These are phyloP conservation scores for Erysimum cheiranthoides DNA, from an alignment of 345 rosid genomes.

Conservation along the genomic window DNA sequence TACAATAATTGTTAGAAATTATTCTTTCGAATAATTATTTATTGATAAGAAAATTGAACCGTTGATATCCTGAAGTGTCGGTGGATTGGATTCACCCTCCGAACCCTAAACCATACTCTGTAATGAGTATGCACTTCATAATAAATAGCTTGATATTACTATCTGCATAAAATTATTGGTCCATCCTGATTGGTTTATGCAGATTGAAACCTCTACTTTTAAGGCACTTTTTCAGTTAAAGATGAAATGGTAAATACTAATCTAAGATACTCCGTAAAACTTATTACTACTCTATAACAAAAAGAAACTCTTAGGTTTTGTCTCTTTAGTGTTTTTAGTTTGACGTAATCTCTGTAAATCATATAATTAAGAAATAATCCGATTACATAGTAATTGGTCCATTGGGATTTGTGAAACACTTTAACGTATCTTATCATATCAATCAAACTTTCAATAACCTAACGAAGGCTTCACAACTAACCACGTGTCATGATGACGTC, in stretches of 20 bases:
- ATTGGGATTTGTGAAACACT: constrained; percentile 8
- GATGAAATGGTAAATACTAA: no score
- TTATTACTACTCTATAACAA: no score
- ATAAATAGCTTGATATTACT: not conserved
- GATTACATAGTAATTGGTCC: not conserved
- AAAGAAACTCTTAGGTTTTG: no score
- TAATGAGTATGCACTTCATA: not conserved
- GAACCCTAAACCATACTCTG: constrained; percentile 15
- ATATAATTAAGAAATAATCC: not conserved
- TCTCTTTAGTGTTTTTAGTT: no score
- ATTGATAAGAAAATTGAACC: not conserved
- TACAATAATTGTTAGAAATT: not conserved
- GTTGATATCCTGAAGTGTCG: constrained; percentile 34
- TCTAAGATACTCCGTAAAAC: no score
- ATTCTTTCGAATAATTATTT: not conserved
- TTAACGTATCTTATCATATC: constrained; percentile 21
- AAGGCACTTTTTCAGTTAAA: no score
- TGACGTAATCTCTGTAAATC: no score
- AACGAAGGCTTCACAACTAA: constrained; percentile 9
- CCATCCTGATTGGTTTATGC: not conserved
- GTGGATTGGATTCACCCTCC: constrained; percentile 34
- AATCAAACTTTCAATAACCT: not conserved
- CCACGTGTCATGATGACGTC: constrained; percentile 43
- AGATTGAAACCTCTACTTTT: not conserved
- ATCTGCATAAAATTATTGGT: not conserved